These are phyloP conservation scores for Pseudocohnilembus persalinus DNA, from an alignment of 169 alveolate genomes.

Conservation along the genomic window DNA sequence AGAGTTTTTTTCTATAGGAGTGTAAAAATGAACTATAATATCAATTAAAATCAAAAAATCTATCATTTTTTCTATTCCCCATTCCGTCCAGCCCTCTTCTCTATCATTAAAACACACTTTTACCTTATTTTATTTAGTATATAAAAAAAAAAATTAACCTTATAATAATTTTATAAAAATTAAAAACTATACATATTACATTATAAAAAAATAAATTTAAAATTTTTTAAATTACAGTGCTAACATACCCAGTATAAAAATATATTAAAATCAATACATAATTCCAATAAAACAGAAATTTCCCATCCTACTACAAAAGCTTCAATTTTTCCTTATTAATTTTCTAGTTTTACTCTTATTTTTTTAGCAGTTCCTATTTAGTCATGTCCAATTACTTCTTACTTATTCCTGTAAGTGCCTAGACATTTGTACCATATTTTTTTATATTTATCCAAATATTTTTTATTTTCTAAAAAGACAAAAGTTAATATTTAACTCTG, in stretches of 20 bases:
- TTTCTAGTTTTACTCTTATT: no score
- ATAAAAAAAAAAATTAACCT: background rate
- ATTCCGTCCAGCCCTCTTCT: background rate
- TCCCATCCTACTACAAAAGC: background rate
- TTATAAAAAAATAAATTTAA: no score
- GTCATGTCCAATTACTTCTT: background rate
- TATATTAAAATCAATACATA: background rate
- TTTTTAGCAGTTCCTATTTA: background rate
- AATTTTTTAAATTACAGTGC: background rate
- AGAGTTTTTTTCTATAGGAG: background rate
- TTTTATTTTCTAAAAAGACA: background rate
- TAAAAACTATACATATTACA: no score
- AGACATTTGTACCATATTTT: background rate
- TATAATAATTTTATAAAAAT: no score
- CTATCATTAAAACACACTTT: background rate
- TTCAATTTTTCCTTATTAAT: background rate
- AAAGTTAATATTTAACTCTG: background rate
- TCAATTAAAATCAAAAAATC: background rate
- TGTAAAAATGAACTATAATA: background rate
- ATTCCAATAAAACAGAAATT: background rate
- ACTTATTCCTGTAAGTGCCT: background rate
- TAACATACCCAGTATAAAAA: background rate
- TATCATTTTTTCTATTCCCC: background rate
- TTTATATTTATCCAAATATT: background rate
- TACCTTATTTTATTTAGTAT: background rate